phyloP scores from a whole-genome alignment of 768 basidiomycete species.

The Hydnum rufescens region DNA sequence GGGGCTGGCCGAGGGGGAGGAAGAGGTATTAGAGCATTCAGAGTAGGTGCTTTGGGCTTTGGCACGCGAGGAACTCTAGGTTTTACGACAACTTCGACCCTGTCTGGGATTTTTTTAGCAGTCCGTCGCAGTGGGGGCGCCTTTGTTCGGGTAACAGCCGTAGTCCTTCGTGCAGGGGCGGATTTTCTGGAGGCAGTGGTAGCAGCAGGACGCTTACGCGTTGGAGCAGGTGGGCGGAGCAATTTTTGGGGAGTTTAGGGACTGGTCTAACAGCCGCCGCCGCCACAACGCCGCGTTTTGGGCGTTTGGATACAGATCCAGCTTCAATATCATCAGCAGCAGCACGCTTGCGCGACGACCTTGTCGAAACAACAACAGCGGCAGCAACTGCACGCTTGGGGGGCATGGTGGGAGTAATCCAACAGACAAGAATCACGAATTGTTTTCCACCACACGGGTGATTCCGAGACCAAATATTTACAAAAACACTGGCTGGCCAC shows the following conservation, averaged over 20 bases:
- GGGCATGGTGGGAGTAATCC: neutral
- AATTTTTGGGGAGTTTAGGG: neutral
- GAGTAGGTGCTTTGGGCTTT: neutral
- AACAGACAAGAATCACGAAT: too few relatives aligned
- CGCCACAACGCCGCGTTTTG: neutral
- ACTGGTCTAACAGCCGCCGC: neutral
- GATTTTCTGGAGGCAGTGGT: neutral
- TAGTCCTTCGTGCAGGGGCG: neutral
- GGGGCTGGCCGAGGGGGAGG: slow-evolving; percentile 38
- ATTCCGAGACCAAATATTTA: too few relatives aligned
- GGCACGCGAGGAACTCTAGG: neutral
- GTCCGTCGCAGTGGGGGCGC: neutral
- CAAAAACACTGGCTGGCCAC: too few relatives aligned
- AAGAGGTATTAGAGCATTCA: slow-evolving; percentile 31
- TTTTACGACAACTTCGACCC: neutral
- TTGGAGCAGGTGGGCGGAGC: neutral
- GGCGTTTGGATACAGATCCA: neutral
- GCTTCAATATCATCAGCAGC: neutral
- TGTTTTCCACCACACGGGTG: too few relatives aligned
- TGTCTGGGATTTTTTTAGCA: neutral
- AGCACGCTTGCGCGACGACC: neutral
- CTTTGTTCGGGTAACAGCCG: neutral
- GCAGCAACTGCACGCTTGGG: neutral
- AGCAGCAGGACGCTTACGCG: neutral
- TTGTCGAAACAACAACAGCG: neutral